Percentiles rank a stretch among this genome's conserved stretches.
Conservation (phyloP, 768 basidiomycete species). For the Daedaleopsis sinensis region DNA sequence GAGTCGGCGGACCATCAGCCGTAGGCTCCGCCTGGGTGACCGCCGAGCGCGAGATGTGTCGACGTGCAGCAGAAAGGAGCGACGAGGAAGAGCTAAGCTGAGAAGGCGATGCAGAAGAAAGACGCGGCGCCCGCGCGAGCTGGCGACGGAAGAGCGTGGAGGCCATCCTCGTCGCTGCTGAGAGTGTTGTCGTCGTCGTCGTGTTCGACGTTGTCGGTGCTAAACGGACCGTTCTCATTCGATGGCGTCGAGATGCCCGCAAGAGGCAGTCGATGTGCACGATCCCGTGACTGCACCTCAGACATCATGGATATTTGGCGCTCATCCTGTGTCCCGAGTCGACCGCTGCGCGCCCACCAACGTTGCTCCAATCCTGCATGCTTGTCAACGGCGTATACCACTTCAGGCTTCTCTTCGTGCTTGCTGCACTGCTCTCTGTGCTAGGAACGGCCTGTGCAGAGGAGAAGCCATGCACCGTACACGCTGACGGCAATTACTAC, state of each 20-base stretch:
- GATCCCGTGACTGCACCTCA: conserved; percentile 10
- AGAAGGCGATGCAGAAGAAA: conserved; percentile 29
- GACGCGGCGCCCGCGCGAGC: conserved; percentile 44
- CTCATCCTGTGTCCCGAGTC: too few relatives aligned
- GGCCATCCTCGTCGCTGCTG: conserved; percentile 55
- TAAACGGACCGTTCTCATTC: conserved; percentile 35
- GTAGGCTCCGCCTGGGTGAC: conserved; percentile 33
- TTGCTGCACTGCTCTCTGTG: conserved; percentile 10
- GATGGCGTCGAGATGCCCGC: conserved; percentile 17
- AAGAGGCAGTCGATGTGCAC: conserved; percentile 24
- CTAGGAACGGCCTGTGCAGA: conserved; percentile 25
- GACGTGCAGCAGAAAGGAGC: conserved; percentile 27
- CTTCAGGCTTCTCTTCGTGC: conserved; percentile 9
- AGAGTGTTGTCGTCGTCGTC: conserved; percentile 29
- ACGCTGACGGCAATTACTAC: conserved; percentile 60
- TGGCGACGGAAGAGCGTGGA: conserved; percentile 66
- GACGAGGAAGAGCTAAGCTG: conserved; percentile 25
- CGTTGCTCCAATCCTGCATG: conserved; percentile 2
- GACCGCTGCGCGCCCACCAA: not conserved
- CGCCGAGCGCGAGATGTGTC: conserved; percentile 43
- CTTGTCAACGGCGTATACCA: not conserved
- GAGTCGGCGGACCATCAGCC: conserved; percentile 29
- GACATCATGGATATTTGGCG: not conserved
- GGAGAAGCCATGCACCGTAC: conserved; percentile 65
- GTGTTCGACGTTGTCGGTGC: conserved; percentile 30